Base-by-base conservation (phyloP, 2,329 filamentous ascomycete species). In the Aspergillus terreus region DNA sequence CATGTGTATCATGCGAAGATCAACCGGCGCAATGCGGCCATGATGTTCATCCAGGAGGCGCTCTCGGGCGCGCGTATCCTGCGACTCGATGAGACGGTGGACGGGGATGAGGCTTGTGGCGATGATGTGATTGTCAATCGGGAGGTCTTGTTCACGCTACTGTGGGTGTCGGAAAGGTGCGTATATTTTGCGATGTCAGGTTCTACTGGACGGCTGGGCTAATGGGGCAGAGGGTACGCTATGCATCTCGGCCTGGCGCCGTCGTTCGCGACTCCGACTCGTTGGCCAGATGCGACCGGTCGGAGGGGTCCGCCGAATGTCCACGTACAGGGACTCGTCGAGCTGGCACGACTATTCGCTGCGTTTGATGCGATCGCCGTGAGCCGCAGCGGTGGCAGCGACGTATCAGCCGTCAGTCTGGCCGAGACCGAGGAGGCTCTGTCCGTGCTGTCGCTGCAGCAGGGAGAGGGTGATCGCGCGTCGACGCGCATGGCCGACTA, bases 1-100 rank as follows among this genome's bases (percentile, higher is more conserved):
- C 64, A 67, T 56, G 65, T 68, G 3, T 65, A 66, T 44, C 58
- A 68, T 53, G 64, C 65, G 14, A 68, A 68, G 48, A 55, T 59
- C 19, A 64, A 68, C n/a, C 56, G 60, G 47, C 56, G 58, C 9
- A 60, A 57, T 7, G 60, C 58, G 14, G 64, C 65, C 1, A 62
- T 66, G 63, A 58, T 62, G 54, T 68, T 63, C 19, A 62, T 65
- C 12, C 63, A 66, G 25, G 63, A 67, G 32, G 65, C 64, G 3
- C 58, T 68, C 10, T 52, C 58, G 2, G 54, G 56, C 0, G 63
- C 63, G 10, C 53, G 55, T 25, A 43, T 63, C 6, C 33, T 68
- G 46, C 49, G 54, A 9, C 25, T 68, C 38, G 58, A 66, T 55
- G 51, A 53, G 4, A 42, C 33, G 9, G 47, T 52, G 23, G 38